Conservation (phyloP, 208 protist genomes). For the Trypanosoma avium region DNA sequence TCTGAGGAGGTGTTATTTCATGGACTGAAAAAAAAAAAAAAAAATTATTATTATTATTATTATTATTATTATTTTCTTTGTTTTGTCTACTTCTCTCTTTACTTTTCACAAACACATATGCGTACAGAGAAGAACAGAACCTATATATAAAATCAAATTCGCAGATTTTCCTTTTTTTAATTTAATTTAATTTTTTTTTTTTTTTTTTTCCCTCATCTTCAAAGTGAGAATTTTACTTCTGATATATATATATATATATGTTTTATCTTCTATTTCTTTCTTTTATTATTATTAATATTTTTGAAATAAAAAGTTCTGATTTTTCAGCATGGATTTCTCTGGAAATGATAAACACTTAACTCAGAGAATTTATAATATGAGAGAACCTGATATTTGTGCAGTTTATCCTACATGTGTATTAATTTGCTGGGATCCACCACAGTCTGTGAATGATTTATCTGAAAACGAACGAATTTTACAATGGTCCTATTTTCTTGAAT, state of each 20-base stretch:
- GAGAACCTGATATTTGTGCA: slow-evolving; percentile 13
- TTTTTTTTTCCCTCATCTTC: neutral
- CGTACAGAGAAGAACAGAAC: no score
- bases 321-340: slow-evolving; percentile 13
- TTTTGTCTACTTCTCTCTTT: no score
- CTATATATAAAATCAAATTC: no score
- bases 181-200: no score
- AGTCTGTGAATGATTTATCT: neutral
- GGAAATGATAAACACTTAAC: slow-evolving; percentile 1
- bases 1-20: neutral
- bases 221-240: neutral
- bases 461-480: slow-evolving; percentile 19
- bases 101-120: no score
- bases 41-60: no score
- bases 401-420: slow-evolving; percentile 49
- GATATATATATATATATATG: neutral
- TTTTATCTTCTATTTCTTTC: slow-evolving; percentile 1
- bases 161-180: no score
- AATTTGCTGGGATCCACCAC: slow-evolving; percentile 47
- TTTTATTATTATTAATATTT: neutral
- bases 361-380: slow-evolving; percentile 10
- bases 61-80: no score
- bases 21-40: no score
- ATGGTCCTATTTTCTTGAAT: slow-evolving; percentile 67
- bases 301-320: neutral